phyloP scores from a whole-genome alignment of 805 yeast species.

The Kockiozyma suomiensis region DNA sequence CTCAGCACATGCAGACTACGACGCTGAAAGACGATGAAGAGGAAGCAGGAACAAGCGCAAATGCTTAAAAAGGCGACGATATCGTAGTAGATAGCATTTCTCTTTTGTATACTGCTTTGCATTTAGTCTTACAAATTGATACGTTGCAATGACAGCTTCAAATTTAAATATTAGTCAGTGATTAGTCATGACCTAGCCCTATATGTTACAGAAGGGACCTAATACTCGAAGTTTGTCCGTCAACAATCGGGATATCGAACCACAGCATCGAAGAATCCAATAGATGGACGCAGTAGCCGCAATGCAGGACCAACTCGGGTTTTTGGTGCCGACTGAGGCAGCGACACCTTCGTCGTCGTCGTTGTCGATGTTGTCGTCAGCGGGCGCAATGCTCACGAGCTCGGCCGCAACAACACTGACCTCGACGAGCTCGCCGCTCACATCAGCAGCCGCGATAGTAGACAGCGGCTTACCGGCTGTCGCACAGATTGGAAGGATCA shows the following conservation, averaged over 20 bases:
- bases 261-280: background rate
- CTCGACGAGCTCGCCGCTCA: background rate
- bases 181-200: background rate
- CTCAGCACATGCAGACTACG: conserved; percentile 11
- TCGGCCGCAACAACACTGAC: background rate
- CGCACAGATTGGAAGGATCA: conserved; percentile 18
- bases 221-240: too few species aligned
- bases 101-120: too few species aligned
- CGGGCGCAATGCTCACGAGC: background rate
- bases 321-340: background rate
- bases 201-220: too few species aligned
- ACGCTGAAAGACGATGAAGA: background rate
- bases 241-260: background rate
- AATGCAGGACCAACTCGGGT: conserved; percentile 3
- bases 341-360: background rate
- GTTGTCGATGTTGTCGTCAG: background rate
- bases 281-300: conserved; percentile 5
- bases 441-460: background rate
- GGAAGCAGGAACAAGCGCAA: background rate
- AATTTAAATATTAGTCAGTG: background rate
- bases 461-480: conserved; percentile 6
- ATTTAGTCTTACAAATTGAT: too few species aligned
- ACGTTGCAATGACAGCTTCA: too few species aligned
- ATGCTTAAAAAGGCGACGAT: background rate
- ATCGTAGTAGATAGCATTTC: background rate